Conservation (phyloP, 1,284 basidiomycete genomes). For the Cutaneotrichosporon cutaneum region DNA sequence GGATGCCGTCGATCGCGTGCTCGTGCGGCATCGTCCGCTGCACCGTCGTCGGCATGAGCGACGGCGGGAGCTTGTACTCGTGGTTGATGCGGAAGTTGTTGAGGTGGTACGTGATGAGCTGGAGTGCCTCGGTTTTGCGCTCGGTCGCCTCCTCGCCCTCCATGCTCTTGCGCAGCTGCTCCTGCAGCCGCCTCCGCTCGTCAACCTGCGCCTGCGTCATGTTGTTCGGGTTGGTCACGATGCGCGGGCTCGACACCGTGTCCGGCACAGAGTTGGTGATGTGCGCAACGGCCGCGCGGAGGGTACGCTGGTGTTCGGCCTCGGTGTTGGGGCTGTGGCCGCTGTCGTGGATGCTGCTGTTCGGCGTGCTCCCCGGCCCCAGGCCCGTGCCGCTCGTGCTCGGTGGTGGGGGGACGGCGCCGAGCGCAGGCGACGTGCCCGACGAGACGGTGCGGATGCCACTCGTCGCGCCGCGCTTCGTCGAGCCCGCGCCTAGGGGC, state of each 20-base stretch:
- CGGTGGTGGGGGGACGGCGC: neutral
- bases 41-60: conserved; percentile 76
- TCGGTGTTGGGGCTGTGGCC: conserved; percentile 12
- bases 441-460: neutral
- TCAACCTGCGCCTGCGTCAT: conserved; percentile 37
- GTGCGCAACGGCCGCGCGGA: conserved; percentile 27
- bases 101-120: conserved; percentile 68
- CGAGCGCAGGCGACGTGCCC: neutral
- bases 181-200: conserved; percentile 34
- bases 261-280: conserved; percentile 16
- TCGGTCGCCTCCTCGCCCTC: conserved; percentile 32
- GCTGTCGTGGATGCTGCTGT: neutral
- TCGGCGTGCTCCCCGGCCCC: neutral
- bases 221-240: conserved; percentile 24
- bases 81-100: conserved; percentile 64
- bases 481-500: neutral
- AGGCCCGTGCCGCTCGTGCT: neutral
- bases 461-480: neutral
- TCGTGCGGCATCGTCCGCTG: conserved; percentile 86
- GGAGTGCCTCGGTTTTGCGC: conserved; percentile 42
- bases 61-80: conserved; percentile 81
- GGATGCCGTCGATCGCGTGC: conserved; percentile 80
- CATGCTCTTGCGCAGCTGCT: conserved; percentile 35
- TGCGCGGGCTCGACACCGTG: conserved; percentile 11
- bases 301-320: conserved; percentile 22